Evolutionary conservation across 176 grass and related monocot genomes (phyloP).

Genomic region (Thalia dealbata): DNA sequence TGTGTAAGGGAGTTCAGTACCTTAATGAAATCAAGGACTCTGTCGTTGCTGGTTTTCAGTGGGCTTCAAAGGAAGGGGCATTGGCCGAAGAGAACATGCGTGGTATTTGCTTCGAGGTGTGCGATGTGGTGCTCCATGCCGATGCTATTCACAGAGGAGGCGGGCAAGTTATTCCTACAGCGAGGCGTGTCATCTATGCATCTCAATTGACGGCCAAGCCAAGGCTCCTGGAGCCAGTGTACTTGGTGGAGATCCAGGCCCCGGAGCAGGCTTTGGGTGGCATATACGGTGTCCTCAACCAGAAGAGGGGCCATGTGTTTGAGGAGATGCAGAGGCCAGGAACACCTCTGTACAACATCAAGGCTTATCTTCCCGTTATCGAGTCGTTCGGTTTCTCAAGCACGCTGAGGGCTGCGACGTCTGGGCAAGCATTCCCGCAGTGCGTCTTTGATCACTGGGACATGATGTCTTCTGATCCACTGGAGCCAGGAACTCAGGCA

Average conservation of each 20-base stretch:
- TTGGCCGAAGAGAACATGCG: slow-evolving; percentile 79
- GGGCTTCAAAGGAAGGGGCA: slow-evolving; percentile 74
- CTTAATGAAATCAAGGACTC: slow-evolving; percentile 90
- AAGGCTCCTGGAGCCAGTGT: slow-evolving; percentile 58
- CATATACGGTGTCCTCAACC: slow-evolving; percentile 66
- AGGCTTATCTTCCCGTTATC: slow-evolving; percentile 59
- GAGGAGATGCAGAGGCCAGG: slow-evolving; percentile 66
- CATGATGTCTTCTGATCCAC: slow-evolving; percentile 49
- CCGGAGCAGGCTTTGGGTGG: slow-evolving; percentile 65
- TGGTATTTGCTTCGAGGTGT: slow-evolving; percentile 66
- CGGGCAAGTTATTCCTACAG: slow-evolving; percentile 66
- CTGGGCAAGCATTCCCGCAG: slow-evolving; percentile 49
- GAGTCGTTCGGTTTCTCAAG: slow-evolving; percentile 43
- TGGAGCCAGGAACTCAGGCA: slow-evolving; percentile 34
- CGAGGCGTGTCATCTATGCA: slow-evolving; percentile 60
- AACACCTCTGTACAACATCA: slow-evolving; percentile 72
- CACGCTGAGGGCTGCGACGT: slow-evolving; percentile 38
- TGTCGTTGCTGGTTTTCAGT: slow-evolving; percentile 76
- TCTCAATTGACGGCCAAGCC: slow-evolving; percentile 57
- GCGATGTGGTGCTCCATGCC: slow-evolving; percentile 78
- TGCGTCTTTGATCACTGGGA: slow-evolving; percentile 66
- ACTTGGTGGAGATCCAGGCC: slow-evolving; percentile 66
- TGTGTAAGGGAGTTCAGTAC: slow-evolving; percentile 93
- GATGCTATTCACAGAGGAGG: slow-evolving; percentile 84
- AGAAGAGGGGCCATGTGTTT: slow-evolving; percentile 63